Evolutionary conservation across 192 early-diverging fungal species (phyloP).

Genomic region (Gonapodya prolifera): DNA sequence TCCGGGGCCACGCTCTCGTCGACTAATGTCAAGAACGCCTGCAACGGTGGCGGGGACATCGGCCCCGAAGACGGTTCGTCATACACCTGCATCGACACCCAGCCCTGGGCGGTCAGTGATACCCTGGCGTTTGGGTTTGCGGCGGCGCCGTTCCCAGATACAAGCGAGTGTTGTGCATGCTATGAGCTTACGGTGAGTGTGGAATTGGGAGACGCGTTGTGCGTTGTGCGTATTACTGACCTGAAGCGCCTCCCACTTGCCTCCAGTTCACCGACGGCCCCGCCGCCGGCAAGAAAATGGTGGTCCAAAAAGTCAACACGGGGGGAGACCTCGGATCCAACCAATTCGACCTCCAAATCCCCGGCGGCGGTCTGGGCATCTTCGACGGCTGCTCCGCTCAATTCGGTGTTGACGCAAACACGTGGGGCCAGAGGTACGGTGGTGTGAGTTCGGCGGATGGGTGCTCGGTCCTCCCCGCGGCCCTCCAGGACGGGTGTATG

Average conservation of each 20-base stretch:
- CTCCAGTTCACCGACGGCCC: conserved; percentile 5
- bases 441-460: background rate
- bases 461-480: conserved; percentile 3
- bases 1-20: background rate
- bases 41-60: background rate
- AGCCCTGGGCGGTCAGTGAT: background rate
- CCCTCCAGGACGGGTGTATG: conserved; percentile 6
- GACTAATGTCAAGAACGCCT: background rate
- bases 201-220: no score
- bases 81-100: conserved; percentile 6
- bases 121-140: conserved; percentile 9
- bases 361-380: conserved; percentile 10
- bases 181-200: conserved; percentile 7
- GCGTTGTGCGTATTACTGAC: background rate
- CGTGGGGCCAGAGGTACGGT: conserved; percentile 4
- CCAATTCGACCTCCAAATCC: conserved; percentile 10
- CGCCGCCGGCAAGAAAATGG: conserved; percentile 5
- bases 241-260: background rate
- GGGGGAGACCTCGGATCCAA: conserved; percentile 2
- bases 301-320: conserved; percentile 7
- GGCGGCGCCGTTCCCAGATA: conserved; percentile 4
- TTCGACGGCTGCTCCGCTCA: conserved; percentile 7
- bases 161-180: conserved; percentile 6
- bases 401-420: background rate
- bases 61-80: conserved; percentile 5